Conservation (phyloP, 768 basidiomycete species). For the Lactarius evosmus region DNA sequence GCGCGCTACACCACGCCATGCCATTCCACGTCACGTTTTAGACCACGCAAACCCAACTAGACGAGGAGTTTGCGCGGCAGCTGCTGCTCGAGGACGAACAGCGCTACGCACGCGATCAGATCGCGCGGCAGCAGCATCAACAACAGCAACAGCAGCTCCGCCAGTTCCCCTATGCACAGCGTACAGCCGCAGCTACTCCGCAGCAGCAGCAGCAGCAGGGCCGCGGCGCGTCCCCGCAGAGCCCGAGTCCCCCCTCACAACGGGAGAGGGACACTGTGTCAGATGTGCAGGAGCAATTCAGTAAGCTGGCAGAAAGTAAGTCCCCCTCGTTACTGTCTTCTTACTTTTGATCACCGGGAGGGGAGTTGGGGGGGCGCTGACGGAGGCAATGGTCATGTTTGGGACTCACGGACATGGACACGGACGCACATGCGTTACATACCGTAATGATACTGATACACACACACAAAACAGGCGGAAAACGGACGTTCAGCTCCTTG, state of each 20-base stretch:
- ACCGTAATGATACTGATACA: neutral
- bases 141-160: constrained; percentile 23
- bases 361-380: neutral
- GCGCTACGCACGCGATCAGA: constrained; percentile 29
- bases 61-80: constrained; percentile 74
- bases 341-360: neutral
- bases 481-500: constrained; percentile 69
- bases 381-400: neutral
- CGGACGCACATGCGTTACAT: neutral
- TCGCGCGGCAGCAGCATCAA: constrained; percentile 20
- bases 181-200: neutral
- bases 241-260: neutral
- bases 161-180: constrained; percentile 20
- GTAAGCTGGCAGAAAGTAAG: constrained; percentile 75
- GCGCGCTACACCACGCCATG: neutral
- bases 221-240: neutral
- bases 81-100: constrained; percentile 57
- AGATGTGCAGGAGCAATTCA: constrained; percentile 74
- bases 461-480: constrained; percentile 47
- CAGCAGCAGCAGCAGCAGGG: neutral
- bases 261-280: constrained; percentile 47
- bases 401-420: neutral
- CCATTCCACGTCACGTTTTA: neutral
- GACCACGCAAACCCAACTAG: constrained; percentile 64
- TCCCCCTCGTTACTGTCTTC: constrained; percentile 10